Evolutionary conservation across 2,329 filamentous ascomycete genomes (phyloP).

Genomic region (Monilinia aucupariae): DNA sequence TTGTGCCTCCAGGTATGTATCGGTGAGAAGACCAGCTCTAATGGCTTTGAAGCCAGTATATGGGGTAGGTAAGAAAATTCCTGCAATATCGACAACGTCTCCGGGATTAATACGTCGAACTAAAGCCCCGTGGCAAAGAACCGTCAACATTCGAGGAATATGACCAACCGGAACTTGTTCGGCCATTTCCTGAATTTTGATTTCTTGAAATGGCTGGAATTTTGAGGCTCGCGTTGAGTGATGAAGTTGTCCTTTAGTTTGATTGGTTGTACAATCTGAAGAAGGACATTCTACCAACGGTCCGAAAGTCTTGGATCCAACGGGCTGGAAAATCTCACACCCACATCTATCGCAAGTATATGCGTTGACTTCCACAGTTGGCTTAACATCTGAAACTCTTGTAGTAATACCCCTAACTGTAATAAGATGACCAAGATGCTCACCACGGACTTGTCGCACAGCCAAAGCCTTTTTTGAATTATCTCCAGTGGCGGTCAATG

Average conservation of each 20-base stretch:
- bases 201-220: conserved; percentile 94
- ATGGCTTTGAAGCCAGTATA: conserved; percentile 99
- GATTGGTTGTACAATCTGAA: conserved; percentile 81
- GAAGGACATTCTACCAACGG: conserved; percentile 85
- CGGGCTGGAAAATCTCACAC: conserved; percentile 94
- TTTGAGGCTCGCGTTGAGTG: conserved; percentile 94
- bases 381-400: conserved; percentile 95
- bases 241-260: conserved; percentile 88
- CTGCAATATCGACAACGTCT: conserved; percentile 88
- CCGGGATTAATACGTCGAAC: conserved; percentile 87
- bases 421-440: conserved; percentile 88
- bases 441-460: conserved; percentile 88
- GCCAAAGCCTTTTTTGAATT: conserved; percentile 63
- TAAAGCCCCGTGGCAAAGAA: conserved; percentile 82
- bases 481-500: conserved; percentile 62
- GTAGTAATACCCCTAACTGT: conserved; percentile 93
- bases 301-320: conserved; percentile 84
- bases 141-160: conserved; percentile 84
- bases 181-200: conserved; percentile 99
- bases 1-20: conserved; percentile 95
- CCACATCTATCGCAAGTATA: conserved; percentile 97
- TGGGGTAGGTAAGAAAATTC: conserved; percentile 92
- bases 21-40: conserved; percentile 88
- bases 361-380: conserved; percentile 92
- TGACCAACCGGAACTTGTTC: conserved; percentile 98